Base-by-base conservation (phyloP, 345 rosid species). In the Bruguiera gymnorhiza region DNA sequence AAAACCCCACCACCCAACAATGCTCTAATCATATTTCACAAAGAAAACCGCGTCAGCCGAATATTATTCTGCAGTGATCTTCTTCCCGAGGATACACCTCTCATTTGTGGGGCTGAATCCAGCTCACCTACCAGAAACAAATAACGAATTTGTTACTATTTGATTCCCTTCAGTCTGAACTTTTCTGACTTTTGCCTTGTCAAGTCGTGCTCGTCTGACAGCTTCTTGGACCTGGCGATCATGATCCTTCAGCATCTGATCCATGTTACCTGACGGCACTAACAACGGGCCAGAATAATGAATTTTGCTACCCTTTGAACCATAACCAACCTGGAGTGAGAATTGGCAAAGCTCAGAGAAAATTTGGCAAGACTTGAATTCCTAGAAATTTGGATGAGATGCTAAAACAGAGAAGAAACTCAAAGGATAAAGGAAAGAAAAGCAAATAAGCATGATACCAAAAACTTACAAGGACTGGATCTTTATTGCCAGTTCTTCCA, bases 161-260 rank as follows among this genome's bases (percentile, higher is more conserved):
- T 82, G 97, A 65, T 70, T 83, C 69, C 87, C 87, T 70, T 88
- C 90, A 3, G 58, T 81, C 79, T 91, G 92, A 65, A 81, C 76
- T 79, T 83, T 92, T 77, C 82, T 87, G 68, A 85, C 83, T 75
- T 87, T 88, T 70, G 97, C 96, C 80, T 87, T 95, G 70, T 90
- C 99, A 13, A 86, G 72, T 15, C 99, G 81, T 55, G 99, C 89
- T 83, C 92, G 89, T 69, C 97, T 78, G 39, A 83, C 92, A 39
- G 96, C 97, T 79, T 95, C 99, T 78, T 95, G 99, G 69, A 95
- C 86, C 26, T 92, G 99, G 31, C 97, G 97, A 72, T 95, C 99
- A 29, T 95, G 99, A 71, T 95, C 97, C 82, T 86, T 95, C 21
- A 95, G 79, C 86, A 90, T 81, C 73, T 95, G 97, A 74, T 95